Conservation (phyloP, 805 yeast species). For the Pichia insulana region DNA sequence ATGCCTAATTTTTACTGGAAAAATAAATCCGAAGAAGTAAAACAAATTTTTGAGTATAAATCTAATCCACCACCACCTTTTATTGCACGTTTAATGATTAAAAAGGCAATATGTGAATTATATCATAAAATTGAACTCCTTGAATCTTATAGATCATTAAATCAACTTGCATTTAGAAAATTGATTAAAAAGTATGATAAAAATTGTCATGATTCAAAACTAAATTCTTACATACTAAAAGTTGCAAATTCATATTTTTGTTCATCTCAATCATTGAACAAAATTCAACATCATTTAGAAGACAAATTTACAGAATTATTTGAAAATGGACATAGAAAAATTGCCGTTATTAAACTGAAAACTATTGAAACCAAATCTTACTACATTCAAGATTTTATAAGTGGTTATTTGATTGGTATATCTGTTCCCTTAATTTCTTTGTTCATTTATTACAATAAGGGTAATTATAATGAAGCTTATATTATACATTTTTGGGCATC, state of each 20-base stretch:
- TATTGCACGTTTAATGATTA: constrained; percentile 58
- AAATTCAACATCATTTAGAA: constrained; percentile 53
- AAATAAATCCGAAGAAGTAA: background rate
- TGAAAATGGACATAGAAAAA: constrained; percentile 64
- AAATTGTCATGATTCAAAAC: constrained; percentile 37
- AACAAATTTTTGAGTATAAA: background rate
- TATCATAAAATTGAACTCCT: constrained; percentile 66
- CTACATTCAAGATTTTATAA: constrained; percentile 40
- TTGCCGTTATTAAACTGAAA: constrained; percentile 61
- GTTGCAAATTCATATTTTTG: constrained; percentile 52
- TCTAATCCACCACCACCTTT: constrained; percentile 40
- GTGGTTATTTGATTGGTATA: constrained; percentile 66
- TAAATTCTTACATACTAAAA: constrained; percentile 44
- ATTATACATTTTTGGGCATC: constrained; percentile 92
- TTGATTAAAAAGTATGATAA: constrained; percentile 89
- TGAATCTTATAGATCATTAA: constrained; percentile 62
- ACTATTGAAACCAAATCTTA: constrained; percentile 35
- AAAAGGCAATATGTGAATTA: constrained; percentile 60
- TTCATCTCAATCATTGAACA: constrained; percentile 59
- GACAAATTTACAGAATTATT: constrained; percentile 56
- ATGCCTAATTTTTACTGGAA: constrained; percentile 31
- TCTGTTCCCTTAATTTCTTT: constrained; percentile 59
- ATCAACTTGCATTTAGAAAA: constrained; percentile 83
- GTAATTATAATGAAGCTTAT: constrained; percentile 46
- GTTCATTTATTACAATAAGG: constrained; percentile 38